Evolutionary conservation across 2,329 filamentous ascomycete species (phyloP).

Genomic region (Pseudophaeomoniella oleicola): DNA sequence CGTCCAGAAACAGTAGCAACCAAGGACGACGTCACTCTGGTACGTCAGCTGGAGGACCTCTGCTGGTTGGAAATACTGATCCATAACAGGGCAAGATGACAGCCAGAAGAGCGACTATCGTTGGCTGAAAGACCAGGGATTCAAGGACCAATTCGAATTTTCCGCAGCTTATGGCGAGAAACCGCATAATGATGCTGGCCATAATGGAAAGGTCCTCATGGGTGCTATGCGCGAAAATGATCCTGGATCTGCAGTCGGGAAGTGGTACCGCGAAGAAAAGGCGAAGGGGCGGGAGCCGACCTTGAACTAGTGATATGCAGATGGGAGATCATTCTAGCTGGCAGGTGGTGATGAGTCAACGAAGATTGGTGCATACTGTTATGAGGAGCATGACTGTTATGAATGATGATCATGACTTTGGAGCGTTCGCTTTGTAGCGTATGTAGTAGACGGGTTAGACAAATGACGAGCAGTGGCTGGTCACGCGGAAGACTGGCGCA

Average conservation of each 20-base stretch:
- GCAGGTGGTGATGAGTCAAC: too few relatives aligned
- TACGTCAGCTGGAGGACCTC: neutral
- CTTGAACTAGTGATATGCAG: constrained; percentile 9
- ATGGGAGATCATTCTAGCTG: too few relatives aligned
- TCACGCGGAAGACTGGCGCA: too few relatives aligned
- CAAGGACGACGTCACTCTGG: neutral
- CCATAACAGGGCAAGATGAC: neutral
- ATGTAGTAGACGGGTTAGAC: too few relatives aligned
- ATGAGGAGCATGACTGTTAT: too few relatives aligned
- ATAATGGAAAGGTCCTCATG: neutral
- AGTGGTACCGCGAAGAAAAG: neutral
- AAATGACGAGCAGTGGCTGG: too few relatives aligned
- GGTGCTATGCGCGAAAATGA: neutral
- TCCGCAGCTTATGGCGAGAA: neutral
- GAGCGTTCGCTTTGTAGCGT: too few relatives aligned
- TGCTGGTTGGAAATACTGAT: neutral
- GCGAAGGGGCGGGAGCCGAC: neutral
- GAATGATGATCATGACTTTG: too few relatives aligned
- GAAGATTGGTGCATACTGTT: too few relatives aligned
- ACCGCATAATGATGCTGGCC: neutral
- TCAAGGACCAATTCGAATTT: neutral
- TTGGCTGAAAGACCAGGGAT: neutral
- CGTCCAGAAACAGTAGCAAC: neutral
- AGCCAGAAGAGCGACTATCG: neutral
- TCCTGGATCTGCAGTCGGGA: neutral